Evolutionary conservation across 371 early-diverging fungal species (phyloP).

Genomic region (Capillidium heterosporum): DNA sequence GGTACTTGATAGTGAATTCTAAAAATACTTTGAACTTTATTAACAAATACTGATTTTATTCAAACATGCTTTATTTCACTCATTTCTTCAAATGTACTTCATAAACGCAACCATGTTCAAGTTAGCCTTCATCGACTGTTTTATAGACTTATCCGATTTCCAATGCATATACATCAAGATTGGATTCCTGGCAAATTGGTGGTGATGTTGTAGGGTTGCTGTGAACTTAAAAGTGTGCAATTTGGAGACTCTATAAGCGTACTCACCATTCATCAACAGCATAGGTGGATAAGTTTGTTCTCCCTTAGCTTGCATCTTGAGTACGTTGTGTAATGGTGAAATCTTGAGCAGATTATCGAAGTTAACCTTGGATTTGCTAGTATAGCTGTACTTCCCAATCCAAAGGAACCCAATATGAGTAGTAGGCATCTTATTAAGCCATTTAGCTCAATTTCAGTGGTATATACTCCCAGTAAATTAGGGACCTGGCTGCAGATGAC

Average conservation of each 20-base stretch:
- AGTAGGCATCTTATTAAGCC: constrained; percentile 34
- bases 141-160: background rate
- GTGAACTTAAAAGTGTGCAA: constrained; percentile 34
- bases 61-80: no score
- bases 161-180: background rate
- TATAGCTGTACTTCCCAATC: constrained; percentile 24
- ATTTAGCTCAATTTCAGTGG: constrained; percentile 26
- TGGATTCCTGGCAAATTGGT: constrained; percentile 18
- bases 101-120: no score
- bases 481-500: constrained; percentile 15
- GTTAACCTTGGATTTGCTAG: constrained; percentile 18
- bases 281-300: constrained; percentile 21
- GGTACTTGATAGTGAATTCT: no score
- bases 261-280: constrained; percentile 20
- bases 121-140: background rate
- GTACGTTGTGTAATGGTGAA: constrained; percentile 45
- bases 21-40: no score
- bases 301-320: background rate
- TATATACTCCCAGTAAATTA: constrained; percentile 23
- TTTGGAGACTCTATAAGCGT: constrained; percentile 27
- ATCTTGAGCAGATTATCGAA: constrained; percentile 19
- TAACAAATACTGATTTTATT: no score
- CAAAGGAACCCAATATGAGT: constrained; percentile 32
- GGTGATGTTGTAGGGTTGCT: constrained; percentile 32
- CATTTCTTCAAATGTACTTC: no score